Base-by-base conservation (phyloP, 495 filamentous ascomycete genomes). In the Hypoxylon trugodes region DNA sequence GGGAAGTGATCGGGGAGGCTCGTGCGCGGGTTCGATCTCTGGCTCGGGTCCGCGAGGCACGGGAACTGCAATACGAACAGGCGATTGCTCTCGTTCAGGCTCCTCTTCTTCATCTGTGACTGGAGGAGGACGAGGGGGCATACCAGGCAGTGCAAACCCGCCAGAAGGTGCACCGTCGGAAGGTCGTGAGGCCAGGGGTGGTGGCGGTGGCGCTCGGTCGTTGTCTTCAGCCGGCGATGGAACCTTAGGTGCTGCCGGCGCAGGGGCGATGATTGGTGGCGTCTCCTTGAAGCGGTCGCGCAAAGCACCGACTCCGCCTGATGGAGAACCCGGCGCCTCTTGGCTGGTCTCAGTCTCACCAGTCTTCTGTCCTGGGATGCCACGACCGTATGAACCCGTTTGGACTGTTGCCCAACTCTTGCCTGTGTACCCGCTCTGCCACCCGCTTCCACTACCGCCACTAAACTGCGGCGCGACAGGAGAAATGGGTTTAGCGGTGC, bases 351-450 rank as follows among this genome's bases (percentile, higher is more conserved):
- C 66, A 13, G 80, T 79, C 25, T 83, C 82, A 15, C 85, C 90
- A 1, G 84, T 84, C 38, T 75, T 73, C 60, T 89, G 86, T 35
- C 88, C 83, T 3, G 77, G 66, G 3, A 79, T 77, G 40, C 87
- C 87, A 42, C 86, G 87, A 4, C 88, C 89, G 41, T 85, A 92
- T 37, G 84, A 75, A 10, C 83, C 85, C 1, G 90, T 90, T 51
- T 90, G 85, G 22, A 97, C 89, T 0, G 94, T 81, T 8, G 87
- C 92, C 91, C 93, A 97, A 9, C 86, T 86, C 76, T 96, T 97
- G 12, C 93, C 93, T 15, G 80, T 80, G 63, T 97, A 96, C 6
- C 90, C 89, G 73, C 92, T 96, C 80, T 91, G 92, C 92, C 92
- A 97, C 6, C 67, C 69, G 56, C 89, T 87, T 7, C 67, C 69